These are phyloP conservation scores for Sungouiella thailandica DNA, from an alignment of 805 yeast genomes.

Conservation along the genomic window DNA sequence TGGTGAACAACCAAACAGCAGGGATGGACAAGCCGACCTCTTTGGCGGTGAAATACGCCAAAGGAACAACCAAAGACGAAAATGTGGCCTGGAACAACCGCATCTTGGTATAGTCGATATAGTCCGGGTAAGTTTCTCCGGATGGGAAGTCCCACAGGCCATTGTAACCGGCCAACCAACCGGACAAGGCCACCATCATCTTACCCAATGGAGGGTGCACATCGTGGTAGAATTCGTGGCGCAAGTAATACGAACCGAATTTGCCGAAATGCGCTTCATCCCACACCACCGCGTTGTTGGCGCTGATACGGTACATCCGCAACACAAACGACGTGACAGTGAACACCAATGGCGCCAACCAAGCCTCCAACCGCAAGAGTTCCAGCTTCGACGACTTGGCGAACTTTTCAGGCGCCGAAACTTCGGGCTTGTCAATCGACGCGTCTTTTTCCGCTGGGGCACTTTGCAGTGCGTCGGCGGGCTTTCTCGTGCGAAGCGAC, in stretches of 20 bases:
- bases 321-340: constrained; percentile 67
- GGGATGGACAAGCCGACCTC: constrained; percentile 66
- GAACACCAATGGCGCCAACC: constrained; percentile 55
- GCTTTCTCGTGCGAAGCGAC: constrained; percentile 4
- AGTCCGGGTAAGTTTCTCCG: constrained; percentile 70
- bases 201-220: constrained; percentile 88
- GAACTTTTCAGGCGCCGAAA: constrained; percentile 13
- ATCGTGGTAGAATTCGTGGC: constrained; percentile 78
- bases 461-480: no score
- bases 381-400: constrained; percentile 14
- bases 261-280: constrained; percentile 90
- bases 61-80: constrained; percentile 79
- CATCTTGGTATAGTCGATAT: constrained; percentile 78
- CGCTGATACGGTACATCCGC: constrained; percentile 71
- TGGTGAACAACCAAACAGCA: constrained; percentile 71
- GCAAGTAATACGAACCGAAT: constrained; percentile 74
- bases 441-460: not conserved
- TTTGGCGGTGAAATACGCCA: constrained; percentile 78
- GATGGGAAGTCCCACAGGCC: constrained; percentile 89
- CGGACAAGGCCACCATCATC: constrained; percentile 73
- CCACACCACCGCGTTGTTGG: constrained; percentile 69
- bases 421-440: constrained; percentile 6
- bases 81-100: constrained; percentile 82
- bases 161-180: constrained; percentile 76
- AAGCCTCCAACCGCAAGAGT: constrained; percentile 29